Evolutionary conservation across 495 filamentous ascomycete species (phyloP).

Genomic region (Trichoderma parareesei): DNA sequence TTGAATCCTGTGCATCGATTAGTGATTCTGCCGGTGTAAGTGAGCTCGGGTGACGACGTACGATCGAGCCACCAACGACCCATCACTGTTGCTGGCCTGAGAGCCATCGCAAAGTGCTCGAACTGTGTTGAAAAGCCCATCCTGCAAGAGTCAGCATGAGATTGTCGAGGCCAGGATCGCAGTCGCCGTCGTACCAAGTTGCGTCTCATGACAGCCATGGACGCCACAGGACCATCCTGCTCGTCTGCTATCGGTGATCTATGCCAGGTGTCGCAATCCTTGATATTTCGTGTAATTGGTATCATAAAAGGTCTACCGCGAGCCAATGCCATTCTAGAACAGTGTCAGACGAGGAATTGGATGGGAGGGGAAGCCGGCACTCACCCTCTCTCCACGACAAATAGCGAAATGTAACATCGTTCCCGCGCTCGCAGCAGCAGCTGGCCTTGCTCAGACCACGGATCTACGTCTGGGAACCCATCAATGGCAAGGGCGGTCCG

Average conservation of each 20-base stretch:
- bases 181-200: conserved; percentile 45
- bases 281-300: conserved; percentile 53
- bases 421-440: conserved; percentile 56
- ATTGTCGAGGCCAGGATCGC: too few relatives aligned
- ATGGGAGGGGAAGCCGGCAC: not conserved
- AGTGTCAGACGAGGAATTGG: not conserved
- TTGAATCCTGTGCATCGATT: conserved; percentile 40
- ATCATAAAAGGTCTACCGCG: conserved; percentile 60
- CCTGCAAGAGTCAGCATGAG: conserved; percentile 31
- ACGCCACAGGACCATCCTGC: conserved; percentile 60
- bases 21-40: not conserved
- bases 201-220: conserved; percentile 58
- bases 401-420: conserved; percentile 61
- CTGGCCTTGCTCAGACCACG: conserved; percentile 48
- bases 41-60: conserved; percentile 22
- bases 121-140: conserved; percentile 51
- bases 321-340: conserved; percentile 54
- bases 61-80: conserved; percentile 48
- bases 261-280: conserved; percentile 62
- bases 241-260: conserved; percentile 51
- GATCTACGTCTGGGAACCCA: conserved; percentile 56
- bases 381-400: conserved; percentile 65
- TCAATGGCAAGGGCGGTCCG: conserved; percentile 57
- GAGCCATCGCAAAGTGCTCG: conserved; percentile 54
- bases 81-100: conserved; percentile 35